Base-by-base conservation (phyloP, 169 alveolate species). In the Cryptosporidium sp. region DNA sequence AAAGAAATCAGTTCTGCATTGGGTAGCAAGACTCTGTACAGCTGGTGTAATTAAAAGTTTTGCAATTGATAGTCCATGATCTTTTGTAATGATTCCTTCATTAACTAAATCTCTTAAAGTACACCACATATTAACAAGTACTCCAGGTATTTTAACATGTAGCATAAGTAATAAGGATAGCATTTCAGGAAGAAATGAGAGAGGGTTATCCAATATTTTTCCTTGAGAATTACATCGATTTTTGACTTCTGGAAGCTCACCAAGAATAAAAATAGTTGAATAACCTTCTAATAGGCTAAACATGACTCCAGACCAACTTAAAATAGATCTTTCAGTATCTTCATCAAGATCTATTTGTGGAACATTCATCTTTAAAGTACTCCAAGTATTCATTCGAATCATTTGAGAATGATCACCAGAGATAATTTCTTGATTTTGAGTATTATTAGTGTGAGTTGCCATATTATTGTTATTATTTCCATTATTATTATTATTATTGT, bases 371-470 rank as follows among this genome's bases (percentile, higher is more conserved):
- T 80, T 80, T 8, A 80, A 44, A 60, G 80, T 60, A 48, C 89
- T 80, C 89, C 89, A 80, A 5, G 89, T 80, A 62, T 80, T 80
- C 12, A 80, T 80, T 61, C 89, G n/a, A 23, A 80, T 80, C 89
- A 80, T 80, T 33, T 80, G 58, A 14, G 42, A 33, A 5, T 18
- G 14, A 42, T 65, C 71, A 21, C 3, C 35, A 51, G 48, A 42
- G 29, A 5, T 6, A 26, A 0, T 8, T n/a, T 23, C 52, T 39
- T 31, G 42, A 16, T 18, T 73, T 73, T 14, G 56, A 14, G 21
- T 14, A 48, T 48, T 6, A 12, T 42, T 42, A 9, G 48, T 42
- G 6, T 18, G 10, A 18, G 31, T 58, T 48, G 56, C n/a, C 21
- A 16, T 48, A 48, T 48, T 48, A 14, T 14, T 48, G 4, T 14